Base-by-base conservation (phyloP, 2,329 filamentous ascomycete genomes). In the Penicillium oxalicum region DNA sequence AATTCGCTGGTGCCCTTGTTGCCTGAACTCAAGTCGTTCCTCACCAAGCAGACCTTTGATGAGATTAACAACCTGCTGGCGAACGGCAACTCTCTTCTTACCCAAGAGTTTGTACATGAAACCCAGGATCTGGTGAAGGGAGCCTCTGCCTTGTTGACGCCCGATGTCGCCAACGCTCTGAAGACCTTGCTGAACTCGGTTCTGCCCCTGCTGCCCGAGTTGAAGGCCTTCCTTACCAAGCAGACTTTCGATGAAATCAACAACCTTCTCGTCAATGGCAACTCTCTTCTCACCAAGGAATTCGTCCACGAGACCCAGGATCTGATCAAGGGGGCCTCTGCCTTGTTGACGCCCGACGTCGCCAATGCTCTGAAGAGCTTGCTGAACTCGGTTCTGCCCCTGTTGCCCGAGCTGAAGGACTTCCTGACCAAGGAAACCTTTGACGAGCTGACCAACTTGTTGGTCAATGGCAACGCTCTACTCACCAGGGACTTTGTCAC, bases 171-270 rank as follows among this genome's bases (percentile, higher is more conserved):
- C 45, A 50, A 58, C 34, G 45, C 52, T n/a, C 46, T 59, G 5
- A 56, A 58, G 41, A 38, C 49, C 11, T 40, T 53, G 1, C 36
- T 53, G 7, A 50, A 46, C 6, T 34, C 43, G 5, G 34, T 46
- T 4, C 24, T 37, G 71, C 63, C 45, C 77, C 84, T 7, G 77
- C 80, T 5, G 74, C 76, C 36, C 78, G 91, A 52, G 82, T 87
- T n/a, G 71, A 93, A 8, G 87, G 87, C 0, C 72, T 48, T 55
- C 2, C 28, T 54, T 12, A 75, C 75, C 25, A 75, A 81, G 33
- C 77, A 82, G 41, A 88, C 94, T 61, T 71, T 91, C 6, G 78
- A 84, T 40, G 49, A 48, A 12, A 26, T 55, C 7, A 40, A 49
- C 40, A 45, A 27, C 11, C 38, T 55, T 9, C 35, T 55, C 13